phyloP scores from a whole-genome alignment of 129 eudicot genomes.

The Smallanthus sonchifolius region DNA sequence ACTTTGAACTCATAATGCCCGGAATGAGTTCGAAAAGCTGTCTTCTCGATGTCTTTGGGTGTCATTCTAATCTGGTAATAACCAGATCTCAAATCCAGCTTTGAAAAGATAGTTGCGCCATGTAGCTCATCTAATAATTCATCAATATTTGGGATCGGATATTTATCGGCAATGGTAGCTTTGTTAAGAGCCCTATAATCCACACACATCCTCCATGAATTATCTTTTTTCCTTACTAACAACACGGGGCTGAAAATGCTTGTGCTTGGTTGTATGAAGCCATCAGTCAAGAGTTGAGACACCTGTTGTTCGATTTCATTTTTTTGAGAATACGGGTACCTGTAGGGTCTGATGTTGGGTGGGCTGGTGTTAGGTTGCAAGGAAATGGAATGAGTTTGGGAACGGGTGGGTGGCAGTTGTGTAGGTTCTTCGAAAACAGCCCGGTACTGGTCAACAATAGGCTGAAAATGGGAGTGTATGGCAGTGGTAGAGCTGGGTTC shows the following conservation, averaged over 20 bases:
- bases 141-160: not conserved
- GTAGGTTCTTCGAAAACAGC: not conserved
- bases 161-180: not conserved
- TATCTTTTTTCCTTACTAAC: not conserved
- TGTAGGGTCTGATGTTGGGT: constrained; percentile 1
- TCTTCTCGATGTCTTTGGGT: not conserved
- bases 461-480: not conserved
- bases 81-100: not conserved
- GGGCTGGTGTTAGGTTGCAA: not conserved
- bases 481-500: not conserved
- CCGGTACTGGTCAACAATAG: not conserved
- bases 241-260: not conserved
- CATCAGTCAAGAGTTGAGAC: not conserved
- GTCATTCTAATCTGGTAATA: not conserved
- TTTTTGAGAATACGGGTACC: not conserved
- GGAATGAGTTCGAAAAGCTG: not conserved
- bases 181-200: not conserved
- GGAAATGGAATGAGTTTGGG: not conserved
- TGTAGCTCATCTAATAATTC: not conserved
- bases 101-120: not conserved
- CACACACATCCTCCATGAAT: not conserved
- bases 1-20: not conserved
- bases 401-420: not conserved
- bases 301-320: not conserved
- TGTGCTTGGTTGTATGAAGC: not conserved